Conservation (phyloP, 805 yeast genomes). For the Phaffomyces opuntiae region DNA sequence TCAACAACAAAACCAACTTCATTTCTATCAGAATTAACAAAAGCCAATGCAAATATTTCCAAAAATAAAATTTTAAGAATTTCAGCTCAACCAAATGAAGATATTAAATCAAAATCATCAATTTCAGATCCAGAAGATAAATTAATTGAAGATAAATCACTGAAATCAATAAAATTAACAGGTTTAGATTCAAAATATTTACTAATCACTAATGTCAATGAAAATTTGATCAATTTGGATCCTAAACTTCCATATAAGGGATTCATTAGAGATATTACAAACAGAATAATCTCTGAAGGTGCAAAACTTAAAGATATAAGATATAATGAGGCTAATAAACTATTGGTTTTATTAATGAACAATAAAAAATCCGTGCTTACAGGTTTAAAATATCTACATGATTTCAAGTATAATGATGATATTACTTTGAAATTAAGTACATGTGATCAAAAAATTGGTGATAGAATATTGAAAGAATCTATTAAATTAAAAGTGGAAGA, state of each 20-base stretch:
- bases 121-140: neutral
- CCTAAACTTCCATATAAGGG: neutral
- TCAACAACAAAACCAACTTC: too few relatives aligned
- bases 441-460: constrained; percentile 8
- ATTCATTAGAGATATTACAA: neutral
- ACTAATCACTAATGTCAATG: neutral
- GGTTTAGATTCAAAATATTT: neutral
- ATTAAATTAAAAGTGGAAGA: neutral
- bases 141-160: neutral
- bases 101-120: too few relatives aligned
- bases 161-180: neutral
- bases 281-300: neutral
- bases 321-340: neutral
- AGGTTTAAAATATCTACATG: constrained; percentile 5
- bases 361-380: neutral
- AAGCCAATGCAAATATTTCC: too few relatives aligned
- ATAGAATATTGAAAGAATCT: neutral
- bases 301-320: neutral
- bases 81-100: too few relatives aligned
- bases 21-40: too few relatives aligned
- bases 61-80: too few relatives aligned
- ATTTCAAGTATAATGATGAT: neutral
- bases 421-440: neutral
- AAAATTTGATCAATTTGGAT: neutral
- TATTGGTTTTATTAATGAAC: neutral